Base-by-base conservation (phyloP, 345 rosid species). In the Salix brachista region DNA sequence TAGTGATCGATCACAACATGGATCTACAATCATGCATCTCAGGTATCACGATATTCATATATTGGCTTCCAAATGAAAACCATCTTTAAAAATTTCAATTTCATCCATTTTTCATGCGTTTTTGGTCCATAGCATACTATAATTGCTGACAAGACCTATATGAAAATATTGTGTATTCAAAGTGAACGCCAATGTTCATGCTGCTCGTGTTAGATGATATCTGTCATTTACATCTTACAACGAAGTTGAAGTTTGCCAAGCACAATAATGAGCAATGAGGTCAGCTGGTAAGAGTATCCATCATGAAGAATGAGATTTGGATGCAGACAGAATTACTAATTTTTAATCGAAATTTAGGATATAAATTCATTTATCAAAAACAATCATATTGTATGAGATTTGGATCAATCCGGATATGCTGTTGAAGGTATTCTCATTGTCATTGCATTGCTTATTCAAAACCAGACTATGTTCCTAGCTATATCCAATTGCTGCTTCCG, bases 11-110 rank as follows among this genome's bases (percentile, higher is more conserved):
- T 41, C 82, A 6, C 81, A 86, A 4, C 84, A 78, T 42, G 83
- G 86, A 37, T 83, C 93, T 65, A 77, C 80, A 60, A 87, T 86
- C 74, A 82, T 66, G 88, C 86, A 85, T 74, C 87, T 83, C 65
- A 89, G 92, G 92, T 90, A 81, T 58, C 6, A 62, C 39, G 16
- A n/a, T 66, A 4, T 8, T n/a, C 11, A 30, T 11, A 37, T 65
- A 36, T 25, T 41, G 28, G 62, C 14, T 56, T 56, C 28, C 62
- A n/a, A 10, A n/a, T 56, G 28, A 56, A 56, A 56, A 56, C 62
- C 28, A 21, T 56, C 25, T 56, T 4, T 56, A 56, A 56, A 56
- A n/a, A 3, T 56, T 2, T n/a, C 26, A 56, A n/a, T 56, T 56
- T n/a, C 62, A 56, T 8, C 62, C 62, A 56, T 25, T 56, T 56